A percentile compares a stretch with the other conserved stretches of the same genome.
These are phyloP conservation scores for Gloeopeniophorella convolvens DNA, from an alignment of 768 basidiomycete genomes.

Conservation along the genomic window DNA sequence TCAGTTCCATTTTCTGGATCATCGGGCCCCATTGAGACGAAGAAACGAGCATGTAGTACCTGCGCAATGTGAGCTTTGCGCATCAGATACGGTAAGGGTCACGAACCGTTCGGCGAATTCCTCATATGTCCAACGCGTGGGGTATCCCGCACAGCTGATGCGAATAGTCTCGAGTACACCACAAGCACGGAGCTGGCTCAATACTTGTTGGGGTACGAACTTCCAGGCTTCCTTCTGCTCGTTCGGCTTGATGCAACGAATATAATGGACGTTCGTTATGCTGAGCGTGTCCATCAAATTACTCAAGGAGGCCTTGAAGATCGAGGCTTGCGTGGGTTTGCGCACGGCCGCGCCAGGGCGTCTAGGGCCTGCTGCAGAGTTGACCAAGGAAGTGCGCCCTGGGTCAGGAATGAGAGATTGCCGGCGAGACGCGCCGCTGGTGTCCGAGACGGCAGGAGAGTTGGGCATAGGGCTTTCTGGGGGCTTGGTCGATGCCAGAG, in stretches of 20 bases:
- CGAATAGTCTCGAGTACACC: slow-evolving; percentile 98
- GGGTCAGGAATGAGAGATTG: slow-evolving; percentile 86
- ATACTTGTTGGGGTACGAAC: slow-evolving; percentile 90
- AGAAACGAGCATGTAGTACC: slow-evolving; percentile 95
- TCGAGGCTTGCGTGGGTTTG: slow-evolving; percentile 96
- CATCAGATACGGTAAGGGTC: not conserved
- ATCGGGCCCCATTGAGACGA: slow-evolving; percentile 82
- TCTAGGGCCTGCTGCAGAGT: slow-evolving; percentile 43
- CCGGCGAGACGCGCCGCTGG: slow-evolving; percentile 70
- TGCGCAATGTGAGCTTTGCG: slow-evolving; percentile 28
- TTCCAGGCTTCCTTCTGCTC: slow-evolving; percentile 96
- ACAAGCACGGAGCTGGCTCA: slow-evolving; percentile 92
- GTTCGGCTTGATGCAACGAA: slow-evolving; percentile 99
- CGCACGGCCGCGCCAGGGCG: slow-evolving; percentile 63
- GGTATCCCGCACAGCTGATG: slow-evolving; percentile 98
- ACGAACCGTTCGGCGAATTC: slow-evolving; percentile 95
- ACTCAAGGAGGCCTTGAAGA: slow-evolving; percentile 93
- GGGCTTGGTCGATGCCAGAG: slow-evolving; percentile 65
- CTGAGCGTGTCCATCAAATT: slow-evolving; percentile 96
- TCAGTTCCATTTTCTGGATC: slow-evolving; percentile 77
- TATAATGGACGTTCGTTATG: slow-evolving; percentile 97
- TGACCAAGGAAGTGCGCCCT: slow-evolving; percentile 67
- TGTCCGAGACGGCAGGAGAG: slow-evolving; percentile 74
- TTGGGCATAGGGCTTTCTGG: slow-evolving; percentile 63
- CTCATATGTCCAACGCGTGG: slow-evolving; percentile 96